Evolutionary conservation across 202 grass and related monocot species (phyloP), one percentile per base, ranked within the genome.

Genomic region (Zizania palustris): DNA sequence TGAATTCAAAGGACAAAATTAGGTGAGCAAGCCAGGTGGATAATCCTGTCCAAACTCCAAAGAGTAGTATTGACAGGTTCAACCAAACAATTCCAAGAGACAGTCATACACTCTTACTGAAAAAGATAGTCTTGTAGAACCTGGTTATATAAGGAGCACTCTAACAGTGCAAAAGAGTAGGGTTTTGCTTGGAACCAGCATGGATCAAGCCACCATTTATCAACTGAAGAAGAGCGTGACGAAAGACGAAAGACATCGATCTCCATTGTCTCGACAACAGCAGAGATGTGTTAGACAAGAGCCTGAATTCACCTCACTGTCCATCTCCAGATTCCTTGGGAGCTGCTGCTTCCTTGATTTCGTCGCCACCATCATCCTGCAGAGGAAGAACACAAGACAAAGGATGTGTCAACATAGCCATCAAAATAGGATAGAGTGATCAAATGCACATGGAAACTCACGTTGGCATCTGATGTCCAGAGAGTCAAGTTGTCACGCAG

Each of bases 401-500:
- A 71, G 11, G 13, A 54, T 39, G 35, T 14, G 83, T 76, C 33
- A n/a, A n/a, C n/a, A 80, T 14, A 69, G 67, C 10, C 36, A 77
- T n/a, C 34, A 45, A 8, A 11, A 48, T 4, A 0, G 4, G 50
- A 40, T 11, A 65, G 0, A 56, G 7, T 7, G 36, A 41, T 14
- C 1, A n/a, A 21, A 62, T 5, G n/a, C 18, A 22, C 4, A 4
- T 46, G 28, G 22, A 57, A 67, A 74, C 74, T 81, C 11, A 93
- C 91, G 21, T 87, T 93, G 69, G 91, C 83, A 85, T 93, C 91
- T 4, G 91, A 90, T 39, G 91, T 93, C 91, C 91, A 93, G 13
- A 93, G 88, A 75, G 91, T 93, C 88, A 93, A 71, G 67, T 93
- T 93, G 60, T 93, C 91, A 83, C 91, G 91, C 36, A 93, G 79